Base-by-base conservation (phyloP, 1,284 basidiomycete species). In the Bjerkandera adusta region DNA sequence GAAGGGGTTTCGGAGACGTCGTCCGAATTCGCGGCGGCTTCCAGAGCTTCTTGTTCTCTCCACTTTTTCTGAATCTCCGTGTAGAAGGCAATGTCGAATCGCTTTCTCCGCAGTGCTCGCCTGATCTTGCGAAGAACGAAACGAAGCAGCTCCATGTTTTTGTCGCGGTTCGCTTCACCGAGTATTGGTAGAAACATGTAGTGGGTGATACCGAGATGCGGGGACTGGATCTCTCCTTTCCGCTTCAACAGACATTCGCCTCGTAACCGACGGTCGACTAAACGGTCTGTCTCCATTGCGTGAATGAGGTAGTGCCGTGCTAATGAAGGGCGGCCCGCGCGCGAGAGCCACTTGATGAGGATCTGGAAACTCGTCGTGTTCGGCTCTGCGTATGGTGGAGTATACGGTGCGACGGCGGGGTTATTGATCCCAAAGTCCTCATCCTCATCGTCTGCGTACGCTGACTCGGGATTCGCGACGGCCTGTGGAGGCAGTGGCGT, bases 221-320 rank as follows among this genome's bases (percentile, higher is more conserved):
- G 81, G 0, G 77, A 63, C 8, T 59, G 58, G n/a, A 81, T 65
- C 42, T 70, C 61, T 29, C 53, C 47, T 16, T 53, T 33, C 4
- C 57, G 58, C 35, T 52, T 56, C 3, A 37, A 26, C 16, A 40
- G 26, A 13, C 55, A 55, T 18, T 52, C 51, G 21, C 37, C 44
- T 15, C 56, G 60, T 8, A 67, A 45, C 15, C 27, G 48, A n/a
- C 43, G 29, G 32, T 55, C 53, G 16, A 54, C 43, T 1, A n/a
- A 4, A 3, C 32, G 41, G 45, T 85, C 82, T n/a, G 73, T 59
- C 2, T 59, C 52, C 41, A 78, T 72, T 0, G 81, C 83, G 50
- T 82, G 69, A n/a, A 79, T 62, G 38, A 85, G 58, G 61, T 89
- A 89, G 64, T 90, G 87, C 38, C 84, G 79, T 11, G 78, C 75